A percentile compares a stretch with the other conserved stretches of the same genome.
Conservation (phyloP, 78 protist species). For the Pigoraptor vietnamica region DNA sequence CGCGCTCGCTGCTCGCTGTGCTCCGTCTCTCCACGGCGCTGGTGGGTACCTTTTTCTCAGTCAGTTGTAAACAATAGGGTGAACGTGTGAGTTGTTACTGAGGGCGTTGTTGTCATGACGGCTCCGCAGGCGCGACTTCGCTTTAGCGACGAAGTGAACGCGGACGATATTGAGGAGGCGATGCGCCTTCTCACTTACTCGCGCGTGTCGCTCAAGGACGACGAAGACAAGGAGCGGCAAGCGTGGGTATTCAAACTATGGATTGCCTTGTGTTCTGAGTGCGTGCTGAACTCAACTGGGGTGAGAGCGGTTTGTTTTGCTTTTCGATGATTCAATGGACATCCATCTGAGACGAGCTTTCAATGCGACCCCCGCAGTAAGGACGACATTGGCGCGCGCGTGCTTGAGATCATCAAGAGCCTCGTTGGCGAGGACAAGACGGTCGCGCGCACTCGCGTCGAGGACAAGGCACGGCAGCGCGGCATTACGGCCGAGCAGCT, state of each 20-base stretch:
- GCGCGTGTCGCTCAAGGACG: conserved; percentile 23
- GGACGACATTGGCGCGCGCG: background rate
- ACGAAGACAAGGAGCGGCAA: background rate
- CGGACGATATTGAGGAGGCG: conserved; percentile 74
- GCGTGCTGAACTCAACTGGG: no score
- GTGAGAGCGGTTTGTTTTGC: no score
- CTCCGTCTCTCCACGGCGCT: conserved; percentile 91
- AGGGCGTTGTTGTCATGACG: background rate
- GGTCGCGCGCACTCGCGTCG: background rate
- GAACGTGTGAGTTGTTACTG: no score
- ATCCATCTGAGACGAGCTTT: no score
- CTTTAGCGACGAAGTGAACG: conserved; percentile 19
- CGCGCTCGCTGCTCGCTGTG: conserved; percentile 91
- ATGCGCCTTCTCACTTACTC: conserved; percentile 51
- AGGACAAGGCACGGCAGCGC: background rate
- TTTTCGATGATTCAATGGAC: no score
- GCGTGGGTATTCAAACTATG: background rate
- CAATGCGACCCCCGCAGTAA: background rate
- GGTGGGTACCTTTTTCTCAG: conserved; percentile 11
- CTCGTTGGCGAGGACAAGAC: background rate
- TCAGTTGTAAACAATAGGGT: background rate
- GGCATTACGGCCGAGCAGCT: background rate
- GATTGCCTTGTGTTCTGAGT: background rate
- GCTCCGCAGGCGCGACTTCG: conserved; percentile 44
- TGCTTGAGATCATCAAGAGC: background rate